Conservation (phyloP, 768 basidiomycete species). For the Vishniacozyma victoriae region DNA sequence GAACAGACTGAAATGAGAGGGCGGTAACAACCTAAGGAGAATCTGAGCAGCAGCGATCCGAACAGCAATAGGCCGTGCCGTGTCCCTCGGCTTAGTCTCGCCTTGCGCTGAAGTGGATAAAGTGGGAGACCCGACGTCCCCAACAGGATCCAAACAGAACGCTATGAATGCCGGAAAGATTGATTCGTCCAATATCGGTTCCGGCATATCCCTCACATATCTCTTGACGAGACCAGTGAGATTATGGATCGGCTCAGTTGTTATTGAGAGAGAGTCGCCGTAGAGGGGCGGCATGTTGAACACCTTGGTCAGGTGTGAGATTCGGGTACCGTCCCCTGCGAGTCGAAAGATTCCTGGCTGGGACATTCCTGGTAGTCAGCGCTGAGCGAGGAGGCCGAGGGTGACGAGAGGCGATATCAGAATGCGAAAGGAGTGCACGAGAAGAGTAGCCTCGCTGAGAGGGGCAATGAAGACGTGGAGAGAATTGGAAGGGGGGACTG, state of each 20-base stretch:
- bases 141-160: constrained; percentile 43
- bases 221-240: constrained; percentile 48
- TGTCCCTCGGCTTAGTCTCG: not conserved
- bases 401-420: not conserved
- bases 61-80: constrained; percentile 18
- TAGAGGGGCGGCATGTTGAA: constrained; percentile 37
- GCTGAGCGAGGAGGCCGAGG: too few relatives aligned
- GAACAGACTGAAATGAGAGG: constrained; percentile 60
- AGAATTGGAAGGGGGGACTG: not conserved
- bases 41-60: constrained; percentile 51
- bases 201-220: constrained; percentile 53
- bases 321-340: constrained; percentile 33
- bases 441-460: not conserved
- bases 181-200: constrained; percentile 51
- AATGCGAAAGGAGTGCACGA: not conserved
- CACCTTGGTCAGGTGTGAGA: constrained; percentile 25
- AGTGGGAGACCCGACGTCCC: too few relatives aligned
- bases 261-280: constrained; percentile 23
- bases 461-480: not conserved
- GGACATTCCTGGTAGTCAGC: constrained; percentile 24
- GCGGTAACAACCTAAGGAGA: constrained; percentile 54
- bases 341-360: constrained; percentile 40
- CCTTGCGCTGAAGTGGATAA: too few relatives aligned
- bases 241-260: constrained; percentile 31
- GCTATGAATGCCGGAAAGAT: constrained; percentile 51